Conservation (phyloP, 2,329 filamentous ascomycete species). For the Diaporthe capsici region DNA sequence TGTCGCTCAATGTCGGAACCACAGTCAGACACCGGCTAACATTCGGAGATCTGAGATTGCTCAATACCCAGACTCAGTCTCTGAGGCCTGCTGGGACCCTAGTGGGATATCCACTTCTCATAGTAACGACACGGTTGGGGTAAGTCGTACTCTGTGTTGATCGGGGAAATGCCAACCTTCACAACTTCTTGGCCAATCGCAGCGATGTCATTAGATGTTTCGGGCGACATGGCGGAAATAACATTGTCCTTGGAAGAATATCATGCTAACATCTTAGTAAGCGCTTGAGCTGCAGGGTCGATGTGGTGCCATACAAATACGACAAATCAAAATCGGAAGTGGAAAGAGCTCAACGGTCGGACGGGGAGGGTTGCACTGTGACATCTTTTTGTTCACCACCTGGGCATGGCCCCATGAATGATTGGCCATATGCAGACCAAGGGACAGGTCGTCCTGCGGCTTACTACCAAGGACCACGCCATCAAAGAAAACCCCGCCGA, state of each 20-base stretch:
- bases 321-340: slow-evolving; percentile 3
- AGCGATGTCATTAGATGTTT: too few relatives aligned
- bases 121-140: not conserved
- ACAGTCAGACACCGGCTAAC: not conserved
- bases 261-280: slow-evolving; percentile 12
- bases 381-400: not conserved
- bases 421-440: slow-evolving; percentile 2
- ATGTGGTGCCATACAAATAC: not conserved
- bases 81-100: too few relatives aligned
- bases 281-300: slow-evolving; percentile 12
- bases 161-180: not conserved
- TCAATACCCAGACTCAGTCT: too few relatives aligned
- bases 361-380: not conserved
- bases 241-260: not conserved
- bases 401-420: not conserved
- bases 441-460: slow-evolving; percentile 1
- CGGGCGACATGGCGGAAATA: not conserved
- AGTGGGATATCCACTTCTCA: too few relatives aligned
- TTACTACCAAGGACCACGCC: slow-evolving; percentile 2
- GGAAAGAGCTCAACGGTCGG: not conserved
- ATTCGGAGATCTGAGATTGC: not conserved
- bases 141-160: too few relatives aligned
- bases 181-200: not conserved
- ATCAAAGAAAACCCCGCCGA: not conserved
- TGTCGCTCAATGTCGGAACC: not conserved